Evolutionary conservation across 2,329 filamentous ascomycete genomes (phyloP), one percentile per base, ranked within the genome.

Genomic region (Monosporascus sp.): DNA sequence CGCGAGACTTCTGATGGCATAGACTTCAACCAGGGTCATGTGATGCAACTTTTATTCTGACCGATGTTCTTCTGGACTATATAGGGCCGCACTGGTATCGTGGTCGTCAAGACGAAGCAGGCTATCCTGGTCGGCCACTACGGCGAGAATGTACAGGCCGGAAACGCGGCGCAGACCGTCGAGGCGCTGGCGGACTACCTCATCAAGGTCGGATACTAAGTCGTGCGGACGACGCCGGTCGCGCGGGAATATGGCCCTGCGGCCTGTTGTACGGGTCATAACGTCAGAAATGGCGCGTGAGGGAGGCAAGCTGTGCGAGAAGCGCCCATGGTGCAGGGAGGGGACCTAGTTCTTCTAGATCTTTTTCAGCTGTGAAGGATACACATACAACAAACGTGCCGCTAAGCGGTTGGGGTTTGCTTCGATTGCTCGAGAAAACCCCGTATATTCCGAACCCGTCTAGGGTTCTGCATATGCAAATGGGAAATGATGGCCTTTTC

Each of bases 91-190:
- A 83, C 87, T 69, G 94, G 94, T 61, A 75, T 96, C 66, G 79
- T 87, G 68, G 83, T 94, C 65, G 86, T 86, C 74, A 96, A 95
- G 80, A 95, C 93, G 66, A 86, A 81, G 67, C 87, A 95, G 75
- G 90, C 91, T 63, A 86, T 97, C 71, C 83, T 99, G 69, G 76
- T 99, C 70, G 88, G 85, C 63, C 90, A 96, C 78, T 90, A 97
- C 80, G 80, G 79, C 62, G 90, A 96, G 71, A 71, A 72, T 57
- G 76, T 86, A 62, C 79, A 88, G 70, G 89, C 88, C 50, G 86
- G 89, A 69, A 86, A 87, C 71, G 86, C 90, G 58, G 86, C 86
- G 65, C 82, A 82, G 70, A 89, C 88, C 49, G 88, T 96, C 62
- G 89, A 93, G 77, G 79, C 84, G 65, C 81, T 99, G 58, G 90